These are phyloP conservation scores for Desmodesmus armatus DNA, from an alignment of 139 green algal genomes.

Conservation along the genomic window DNA sequence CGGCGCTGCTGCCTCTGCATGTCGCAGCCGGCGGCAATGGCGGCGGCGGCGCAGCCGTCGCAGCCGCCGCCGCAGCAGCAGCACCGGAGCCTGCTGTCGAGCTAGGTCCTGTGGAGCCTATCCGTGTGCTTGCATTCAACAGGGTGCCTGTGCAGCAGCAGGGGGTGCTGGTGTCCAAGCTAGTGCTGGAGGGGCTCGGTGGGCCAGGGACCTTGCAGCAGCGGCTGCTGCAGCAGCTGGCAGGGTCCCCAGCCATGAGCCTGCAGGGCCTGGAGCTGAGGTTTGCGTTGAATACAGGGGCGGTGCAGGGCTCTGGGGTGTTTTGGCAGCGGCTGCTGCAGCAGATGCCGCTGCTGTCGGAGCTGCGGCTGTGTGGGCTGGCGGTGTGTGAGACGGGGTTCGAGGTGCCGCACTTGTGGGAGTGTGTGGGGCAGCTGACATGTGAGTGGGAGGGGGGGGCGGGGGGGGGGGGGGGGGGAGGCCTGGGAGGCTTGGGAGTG, in stretches of 20 bases:
- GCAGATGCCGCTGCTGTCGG: constrained; percentile 32
- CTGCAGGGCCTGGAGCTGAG: background rate
- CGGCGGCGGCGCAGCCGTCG: background rate
- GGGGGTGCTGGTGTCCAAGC: background rate
- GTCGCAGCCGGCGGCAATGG: background rate
- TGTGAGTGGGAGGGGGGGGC: background rate
- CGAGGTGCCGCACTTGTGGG: constrained; percentile 26
- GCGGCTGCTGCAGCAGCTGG: constrained; percentile 24
- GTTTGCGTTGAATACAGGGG: background rate
- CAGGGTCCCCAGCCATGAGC: background rate
- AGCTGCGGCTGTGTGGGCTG: background rate
- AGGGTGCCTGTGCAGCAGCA: background rate
- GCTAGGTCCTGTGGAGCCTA: background rate
- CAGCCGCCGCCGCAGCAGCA: background rate
- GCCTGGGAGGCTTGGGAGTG: background rate
- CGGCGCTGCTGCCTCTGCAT: background rate
- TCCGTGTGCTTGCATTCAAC: constrained; percentile 1
- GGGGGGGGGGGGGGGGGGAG: background rate
- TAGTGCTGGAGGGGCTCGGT: background rate
- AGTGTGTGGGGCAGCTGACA: background rate
- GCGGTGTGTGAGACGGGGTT: background rate
- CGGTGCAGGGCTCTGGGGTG: background rate
- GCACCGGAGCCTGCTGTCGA: background rate
- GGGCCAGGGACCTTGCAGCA: background rate
- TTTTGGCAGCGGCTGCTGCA: constrained; percentile 36